Base-by-base conservation (phyloP, 108 stramenopile species). In the Hondaea fermentalgiana region DNA sequence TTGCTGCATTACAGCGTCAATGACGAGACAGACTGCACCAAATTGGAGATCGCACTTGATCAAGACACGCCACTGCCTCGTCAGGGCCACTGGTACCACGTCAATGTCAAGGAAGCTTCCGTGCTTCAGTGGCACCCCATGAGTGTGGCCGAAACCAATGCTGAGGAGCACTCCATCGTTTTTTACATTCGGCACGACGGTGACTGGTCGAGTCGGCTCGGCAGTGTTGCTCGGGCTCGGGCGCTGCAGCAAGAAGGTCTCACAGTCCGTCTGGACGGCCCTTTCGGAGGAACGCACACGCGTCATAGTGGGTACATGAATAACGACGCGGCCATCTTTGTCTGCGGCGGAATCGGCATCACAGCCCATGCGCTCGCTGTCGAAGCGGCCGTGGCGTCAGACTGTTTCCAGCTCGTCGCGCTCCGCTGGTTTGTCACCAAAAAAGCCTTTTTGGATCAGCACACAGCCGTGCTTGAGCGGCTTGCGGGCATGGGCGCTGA, bases 41-140 rank as follows among this genome's bases (percentile, higher is more conserved):
- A 69, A 23, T 42, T 69, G 25, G 64, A 69, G 5, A 28, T 69
- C 64, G 64, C 35, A 12, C 42, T 69, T 12, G 35, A 8, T 23
- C 14, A 69, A 42, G 64, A 17, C 8, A 69, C 64, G 19, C 76
- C 76, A 45, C 51, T 83, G 49, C 76, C 49, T 1, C 49, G 76
- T 6, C 51, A 47, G 23, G 76, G 76, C 19, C 76, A 83, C 49
- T 83, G 76, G 76, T 47, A 25, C 49, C 51, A 83, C 51, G 51
- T 83, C 10, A 83, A 83, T 45, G 76, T 83, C 51, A 47, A 47
- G 49, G 51, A 83, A 45, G 49, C 51, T 4, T 83, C 76, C 17
- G 45, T 83, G 25, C 76, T 83, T 3, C 76, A 83, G 28, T 83
- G 76, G 76, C 76, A 83, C 76, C 76, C 76, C n/a, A 83, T 83